Percentiles rank a stretch among this genome's conserved stretches.
phyloP scores from a whole-genome alignment of 1,284 basidiomycete genomes.

The Fomitopsis schrenkii region DNA sequence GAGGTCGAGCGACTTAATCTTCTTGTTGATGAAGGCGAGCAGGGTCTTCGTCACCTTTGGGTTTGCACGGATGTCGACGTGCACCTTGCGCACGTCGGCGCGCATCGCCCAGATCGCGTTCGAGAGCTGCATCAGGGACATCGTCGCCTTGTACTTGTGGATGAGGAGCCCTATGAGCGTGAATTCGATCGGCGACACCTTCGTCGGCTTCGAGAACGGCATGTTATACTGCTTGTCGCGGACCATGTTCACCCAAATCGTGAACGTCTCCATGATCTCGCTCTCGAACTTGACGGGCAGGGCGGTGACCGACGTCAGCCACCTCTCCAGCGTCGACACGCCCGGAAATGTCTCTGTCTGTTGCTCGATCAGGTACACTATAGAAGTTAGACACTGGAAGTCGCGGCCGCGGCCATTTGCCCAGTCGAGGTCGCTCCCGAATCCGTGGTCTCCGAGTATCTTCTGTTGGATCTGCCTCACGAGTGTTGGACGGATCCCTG shows the following conservation, averaged over 20 bases:
- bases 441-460: slow-evolving; percentile 37
- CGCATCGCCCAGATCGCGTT: slow-evolving; percentile 40
- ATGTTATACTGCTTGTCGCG: slow-evolving; percentile 31
- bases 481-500: slow-evolving; percentile 37
- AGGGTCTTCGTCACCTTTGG: slow-evolving; percentile 36
- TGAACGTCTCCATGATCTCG: slow-evolving; percentile 36
- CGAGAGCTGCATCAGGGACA: slow-evolving; percentile 39
- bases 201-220: slow-evolving; percentile 35
- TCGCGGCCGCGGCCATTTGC: slow-evolving; percentile 43
- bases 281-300: slow-evolving; percentile 28
- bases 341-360: slow-evolving; percentile 31
- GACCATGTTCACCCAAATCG: slow-evolving; percentile 37
- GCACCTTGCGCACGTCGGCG: slow-evolving; percentile 35
- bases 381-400: slow-evolving; percentile 41
- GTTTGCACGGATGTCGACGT: slow-evolving; percentile 42
- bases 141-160: slow-evolving; percentile 26
- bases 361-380: slow-evolving; percentile 38
- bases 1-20: slow-evolving; percentile 16
- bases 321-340: slow-evolving; percentile 36
- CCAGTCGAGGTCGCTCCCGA: slow-evolving; percentile 42
- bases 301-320: slow-evolving; percentile 28
- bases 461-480: slow-evolving; percentile 38
- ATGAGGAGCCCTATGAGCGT: slow-evolving; percentile 45
- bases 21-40: slow-evolving; percentile 33
- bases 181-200: slow-evolving; percentile 46